Conservation (phyloP, 2,329 filamentous ascomycete genomes). For the Mycogone perniciosa region DNA sequence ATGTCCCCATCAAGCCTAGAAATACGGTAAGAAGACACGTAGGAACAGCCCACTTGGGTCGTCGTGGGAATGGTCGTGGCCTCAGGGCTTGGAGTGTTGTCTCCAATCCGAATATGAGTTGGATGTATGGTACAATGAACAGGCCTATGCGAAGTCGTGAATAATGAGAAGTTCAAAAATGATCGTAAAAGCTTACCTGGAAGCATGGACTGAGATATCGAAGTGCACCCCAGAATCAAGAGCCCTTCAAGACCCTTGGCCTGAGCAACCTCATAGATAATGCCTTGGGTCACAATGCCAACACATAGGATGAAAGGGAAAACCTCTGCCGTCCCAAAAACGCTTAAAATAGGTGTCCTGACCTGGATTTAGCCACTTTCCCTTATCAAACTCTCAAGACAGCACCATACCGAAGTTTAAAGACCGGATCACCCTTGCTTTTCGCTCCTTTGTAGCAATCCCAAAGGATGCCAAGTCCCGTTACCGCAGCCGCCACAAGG, state of each 20-base stretch:
- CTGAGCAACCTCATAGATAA: conserved; percentile 52
- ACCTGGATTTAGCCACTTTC: not conserved
- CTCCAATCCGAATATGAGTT: conserved; percentile 60
- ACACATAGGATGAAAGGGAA: conserved; percentile 52
- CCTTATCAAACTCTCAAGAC: not conserved
- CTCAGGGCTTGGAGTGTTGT: conserved; percentile 49
- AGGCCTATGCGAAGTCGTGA: conserved; percentile 42
- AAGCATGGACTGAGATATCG: conserved; percentile 52
- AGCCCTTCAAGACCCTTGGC: conserved; percentile 47
- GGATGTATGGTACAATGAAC: conserved; percentile 60
- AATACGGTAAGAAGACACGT: conserved; percentile 17
- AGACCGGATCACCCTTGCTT: conserved; percentile 31
- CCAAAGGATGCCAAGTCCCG: conserved; percentile 50
- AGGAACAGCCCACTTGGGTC: conserved; percentile 53
- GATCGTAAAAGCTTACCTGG: conserved; percentile 40
- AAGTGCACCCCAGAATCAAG: conserved; percentile 45
- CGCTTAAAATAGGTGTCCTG: conserved; percentile 34
- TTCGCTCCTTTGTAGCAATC: conserved; percentile 45
- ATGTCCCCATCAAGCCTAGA: conserved; percentile 48
- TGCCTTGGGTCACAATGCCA: conserved; percentile 52
- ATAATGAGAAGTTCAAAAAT: not conserved
- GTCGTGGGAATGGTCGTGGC: conserved; percentile 49
- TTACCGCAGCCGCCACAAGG: conserved; percentile 49
- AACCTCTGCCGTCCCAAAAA: conserved; percentile 42
- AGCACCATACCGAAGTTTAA: conserved; percentile 35